Conservation (phyloP, 257 asterid genomes). For the Lycium ferocissimum region DNA sequence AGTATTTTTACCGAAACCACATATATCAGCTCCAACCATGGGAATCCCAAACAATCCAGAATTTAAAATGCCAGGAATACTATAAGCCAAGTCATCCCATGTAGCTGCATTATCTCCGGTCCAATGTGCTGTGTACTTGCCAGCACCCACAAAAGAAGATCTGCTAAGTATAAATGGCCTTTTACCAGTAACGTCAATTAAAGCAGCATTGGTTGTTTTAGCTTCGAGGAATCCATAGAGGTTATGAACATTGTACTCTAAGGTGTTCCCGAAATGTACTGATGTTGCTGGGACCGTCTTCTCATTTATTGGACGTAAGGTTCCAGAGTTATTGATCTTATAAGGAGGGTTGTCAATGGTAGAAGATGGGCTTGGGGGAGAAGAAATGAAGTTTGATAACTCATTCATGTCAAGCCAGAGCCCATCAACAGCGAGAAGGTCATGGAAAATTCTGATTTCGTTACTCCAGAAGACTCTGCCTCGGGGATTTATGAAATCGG, state of each 20-base stretch:
- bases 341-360: conserved; percentile 77
- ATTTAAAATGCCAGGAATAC: conserved; percentile 72
- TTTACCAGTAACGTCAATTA: conserved; percentile 57
- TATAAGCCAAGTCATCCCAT: conserved; percentile 80
- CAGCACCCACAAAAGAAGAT: conserved; percentile 90
- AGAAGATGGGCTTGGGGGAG: conserved; percentile 63
- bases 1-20: conserved; percentile 71
- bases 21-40: conserved; percentile 97
- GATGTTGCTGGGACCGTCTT: conserved; percentile 76
- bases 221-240: conserved; percentile 83
- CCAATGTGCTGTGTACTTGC: conserved; percentile 93
- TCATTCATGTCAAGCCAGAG: conserved; percentile 48
- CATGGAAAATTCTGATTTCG: conserved; percentile 35
- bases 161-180: conserved; percentile 86
- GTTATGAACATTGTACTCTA: conserved; percentile 80
- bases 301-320: too few relatives aligned
- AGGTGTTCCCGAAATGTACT: conserved; percentile 57
- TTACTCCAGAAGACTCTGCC: conserved; percentile 32
- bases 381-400: conserved; percentile 48
- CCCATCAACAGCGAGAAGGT: conserved; percentile 38
- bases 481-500: conserved; percentile 42
- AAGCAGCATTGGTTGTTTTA: conserved; percentile 64
- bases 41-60: conserved; percentile 87
- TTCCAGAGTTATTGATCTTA: conserved; percentile 65
- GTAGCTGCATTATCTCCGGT: conserved; percentile 95